Evolutionary conservation across 768 basidiomycete species (phyloP), one percentile per base, ranked within the genome.

Genomic region (Collybia nuda): DNA sequence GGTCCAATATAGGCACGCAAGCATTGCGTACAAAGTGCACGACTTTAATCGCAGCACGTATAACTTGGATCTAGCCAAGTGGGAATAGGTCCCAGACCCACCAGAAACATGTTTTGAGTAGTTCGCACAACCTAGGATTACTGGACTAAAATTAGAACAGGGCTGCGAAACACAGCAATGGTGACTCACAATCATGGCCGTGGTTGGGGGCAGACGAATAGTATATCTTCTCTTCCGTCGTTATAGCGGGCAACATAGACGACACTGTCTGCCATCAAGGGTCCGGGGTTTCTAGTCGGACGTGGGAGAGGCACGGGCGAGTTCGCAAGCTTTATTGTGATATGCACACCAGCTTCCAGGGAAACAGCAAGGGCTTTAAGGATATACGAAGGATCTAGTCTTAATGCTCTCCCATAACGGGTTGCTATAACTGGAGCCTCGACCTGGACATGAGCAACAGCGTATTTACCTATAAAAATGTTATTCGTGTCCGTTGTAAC

Each of bases 311-410:
- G 26, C 32, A 56, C 44, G 15, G 44, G 19, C 21, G 51, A 18
- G 40, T 60, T 53, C 24, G 62, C 52, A 29, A 64, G 19, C 32
- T 63, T 55, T 44, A 77, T 65, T 5, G 67, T 71, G 42, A 77
- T 55, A 12, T 68, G 52, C 6, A 67, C 47, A 9, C 67, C 71
- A 6, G 70, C 60, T 55, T 75, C 75, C 23, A 77, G 55, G 6
- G 76, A 75, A 37, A 70, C 61, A 4, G 71, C 67, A 6, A 77
- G 64, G 9, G 73, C 72, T 22, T 67, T 62, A 17, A 70, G 62
- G 18, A 77, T 60, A 21, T 70, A 66, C 6, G 55, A 64, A 3
- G 69, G 59, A 36, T 72, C 64, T n/a, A 56, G 59, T 35, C 62
- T 56, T 18, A 76, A 56, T 44, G 56, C 54, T 18, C 57, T 39